These are phyloP conservation scores for Ensete ventricosum DNA, from an alignment of 176 grass and related monocot species.

Conservation along the genomic window DNA sequence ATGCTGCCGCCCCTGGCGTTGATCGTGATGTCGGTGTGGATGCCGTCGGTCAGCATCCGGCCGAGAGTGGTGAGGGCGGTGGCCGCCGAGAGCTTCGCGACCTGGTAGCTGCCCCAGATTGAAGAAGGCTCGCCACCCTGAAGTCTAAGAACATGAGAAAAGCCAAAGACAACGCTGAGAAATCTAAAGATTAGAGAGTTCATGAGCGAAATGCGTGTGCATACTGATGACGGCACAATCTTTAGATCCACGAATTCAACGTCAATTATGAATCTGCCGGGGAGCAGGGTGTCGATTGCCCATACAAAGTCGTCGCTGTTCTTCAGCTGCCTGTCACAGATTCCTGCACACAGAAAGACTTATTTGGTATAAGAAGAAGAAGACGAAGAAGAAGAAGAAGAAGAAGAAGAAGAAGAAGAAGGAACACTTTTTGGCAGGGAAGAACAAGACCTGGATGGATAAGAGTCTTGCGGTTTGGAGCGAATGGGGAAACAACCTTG, in stretches of 20 bases:
- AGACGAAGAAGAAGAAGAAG: no score
- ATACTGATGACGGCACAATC: conserved; percentile 61
- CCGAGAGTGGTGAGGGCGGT: conserved; percentile 39
- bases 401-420: background rate
- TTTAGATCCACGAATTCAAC: conserved; percentile 94
- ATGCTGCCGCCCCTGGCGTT: conserved; percentile 66
- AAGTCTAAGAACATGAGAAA: background rate
- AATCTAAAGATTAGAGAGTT: background rate
- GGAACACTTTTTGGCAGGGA: background rate
- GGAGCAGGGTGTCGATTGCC: conserved; percentile 62
- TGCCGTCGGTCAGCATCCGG: conserved; percentile 59
- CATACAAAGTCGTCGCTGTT: conserved; percentile 87
- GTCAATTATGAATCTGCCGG: conserved; percentile 86
- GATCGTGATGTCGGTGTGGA: conserved; percentile 88
- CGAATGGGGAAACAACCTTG: conserved; percentile 63
- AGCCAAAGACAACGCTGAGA: background rate
- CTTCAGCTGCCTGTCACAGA: conserved; percentile 82
- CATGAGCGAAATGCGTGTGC: background rate
- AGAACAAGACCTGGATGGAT: conserved; percentile 57
- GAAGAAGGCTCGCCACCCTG: conserved; percentile 82
- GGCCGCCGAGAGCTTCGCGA: conserved; percentile 41
- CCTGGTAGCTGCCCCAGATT: conserved; percentile 54
- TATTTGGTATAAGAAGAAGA: background rate
- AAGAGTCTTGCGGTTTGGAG: conserved; percentile 63
- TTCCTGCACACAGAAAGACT: conserved; percentile 31